A percentile compares a stretch with the other conserved stretches of the same genome.
These are phyloP conservation scores for Tubosaeta sp. DNA, from an alignment of 768 basidiomycete species.

Conservation along the genomic window DNA sequence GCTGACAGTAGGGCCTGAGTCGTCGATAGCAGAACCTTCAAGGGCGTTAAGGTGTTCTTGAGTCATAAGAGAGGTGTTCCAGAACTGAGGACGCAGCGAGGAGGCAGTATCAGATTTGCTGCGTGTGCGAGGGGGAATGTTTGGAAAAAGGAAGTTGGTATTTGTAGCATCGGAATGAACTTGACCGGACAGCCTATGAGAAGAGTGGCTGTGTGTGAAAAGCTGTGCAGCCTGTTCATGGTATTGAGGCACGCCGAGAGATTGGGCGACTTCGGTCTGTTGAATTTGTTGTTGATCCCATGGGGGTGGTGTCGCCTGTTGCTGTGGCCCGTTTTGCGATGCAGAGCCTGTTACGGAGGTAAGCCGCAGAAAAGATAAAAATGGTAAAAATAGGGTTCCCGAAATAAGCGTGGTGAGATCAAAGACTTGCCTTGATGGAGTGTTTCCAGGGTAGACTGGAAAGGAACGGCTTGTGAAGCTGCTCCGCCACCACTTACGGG, in stretches of 20 bases:
- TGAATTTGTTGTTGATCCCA: conserved; percentile 37
- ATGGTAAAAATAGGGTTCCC: conserved; percentile 28
- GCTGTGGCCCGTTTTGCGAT: conserved; percentile 30
- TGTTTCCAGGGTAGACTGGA: conserved; percentile 47
- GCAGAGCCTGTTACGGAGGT: conserved; percentile 28
- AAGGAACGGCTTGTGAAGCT: conserved; percentile 43
- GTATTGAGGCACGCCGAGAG: conserved; percentile 29
- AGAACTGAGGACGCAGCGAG: conserved; percentile 47
- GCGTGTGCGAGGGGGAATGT: conserved; percentile 40
- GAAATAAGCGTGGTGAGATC: conserved; percentile 30
- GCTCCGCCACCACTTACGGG: conserved; percentile 64
- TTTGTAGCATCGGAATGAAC: conserved; percentile 33
- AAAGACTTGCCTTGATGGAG: conserved; percentile 51
- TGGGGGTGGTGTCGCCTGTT: conserved; percentile 31
- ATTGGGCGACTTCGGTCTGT: conserved; percentile 28
- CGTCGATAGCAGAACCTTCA: conserved; percentile 37
- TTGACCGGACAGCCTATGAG: conserved; percentile 35
- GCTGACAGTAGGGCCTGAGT: conserved; percentile 28
- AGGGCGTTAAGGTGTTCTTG: conserved; percentile 34
- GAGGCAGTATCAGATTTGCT: conserved; percentile 58
- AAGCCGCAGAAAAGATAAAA: conserved; percentile 23
- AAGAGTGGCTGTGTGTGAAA: conserved; percentile 33
- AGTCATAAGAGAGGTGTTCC: conserved; percentile 41
- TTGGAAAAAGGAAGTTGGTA: conserved; percentile 37
- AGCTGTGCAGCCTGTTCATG: conserved; percentile 29